These are phyloP conservation scores for Apiotrichum akiyoshidainum DNA, from an alignment of 1,284 basidiomycete genomes.

Conservation along the genomic window DNA sequence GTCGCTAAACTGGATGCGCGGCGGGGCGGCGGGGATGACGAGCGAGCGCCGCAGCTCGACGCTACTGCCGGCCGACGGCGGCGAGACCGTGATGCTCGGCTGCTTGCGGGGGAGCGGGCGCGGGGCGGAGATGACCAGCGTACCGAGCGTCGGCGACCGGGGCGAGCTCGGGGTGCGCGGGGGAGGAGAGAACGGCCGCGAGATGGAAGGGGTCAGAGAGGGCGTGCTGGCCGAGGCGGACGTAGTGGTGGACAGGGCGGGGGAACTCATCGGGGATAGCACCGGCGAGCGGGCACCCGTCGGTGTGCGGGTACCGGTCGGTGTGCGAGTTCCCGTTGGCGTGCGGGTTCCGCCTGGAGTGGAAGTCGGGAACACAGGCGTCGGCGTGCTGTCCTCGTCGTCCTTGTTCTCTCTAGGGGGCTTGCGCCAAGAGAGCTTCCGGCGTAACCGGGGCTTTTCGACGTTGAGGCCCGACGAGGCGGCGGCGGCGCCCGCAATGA, in stretches of 20 bases:
- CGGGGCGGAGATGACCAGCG: neutral
- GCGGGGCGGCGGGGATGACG: neutral
- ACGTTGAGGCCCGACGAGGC: neutral
- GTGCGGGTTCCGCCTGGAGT: no score
- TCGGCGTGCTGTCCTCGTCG: no score
- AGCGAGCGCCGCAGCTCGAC: no score
- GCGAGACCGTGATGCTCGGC: slow-evolving; percentile 2
- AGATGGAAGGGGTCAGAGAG: neutral
- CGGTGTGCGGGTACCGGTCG: no score
- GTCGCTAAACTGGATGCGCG: slow-evolving; percentile 4
- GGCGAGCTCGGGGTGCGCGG: neutral
- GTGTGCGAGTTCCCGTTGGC: no score
- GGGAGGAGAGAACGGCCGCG: neutral
- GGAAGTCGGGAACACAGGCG: no score
- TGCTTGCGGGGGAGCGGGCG: neutral
- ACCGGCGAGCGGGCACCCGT: no score
- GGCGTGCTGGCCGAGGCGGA: no score
- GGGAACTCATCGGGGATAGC: no score
- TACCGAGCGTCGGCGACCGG: neutral
- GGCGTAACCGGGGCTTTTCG: neutral
- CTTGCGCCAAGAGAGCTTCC: neutral
- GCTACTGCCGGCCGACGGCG: neutral
- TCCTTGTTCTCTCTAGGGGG: neutral
- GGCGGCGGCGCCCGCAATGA: neutral
- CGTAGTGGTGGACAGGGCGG: neutral